phyloP scores from a whole-genome alignment of 2,329 filamentous ascomycete genomes.

The Aureobasidium sp. region DNA sequence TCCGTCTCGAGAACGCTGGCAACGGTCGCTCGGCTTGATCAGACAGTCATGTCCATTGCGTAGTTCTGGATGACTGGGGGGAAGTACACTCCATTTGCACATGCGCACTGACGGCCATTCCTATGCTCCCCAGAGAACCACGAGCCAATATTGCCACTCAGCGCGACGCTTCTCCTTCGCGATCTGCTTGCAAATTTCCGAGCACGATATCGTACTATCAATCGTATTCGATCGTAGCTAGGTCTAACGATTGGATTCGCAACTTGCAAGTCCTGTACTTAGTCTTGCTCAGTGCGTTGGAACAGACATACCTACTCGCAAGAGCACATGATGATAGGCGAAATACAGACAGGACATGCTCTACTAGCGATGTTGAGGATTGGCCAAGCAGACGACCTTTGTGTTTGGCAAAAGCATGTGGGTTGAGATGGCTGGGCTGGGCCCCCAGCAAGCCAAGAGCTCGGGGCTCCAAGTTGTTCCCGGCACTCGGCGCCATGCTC shows the following conservation, averaged over 20 bases:
- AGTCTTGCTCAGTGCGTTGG: not conserved
- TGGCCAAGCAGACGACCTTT: not conserved
- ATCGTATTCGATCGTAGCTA: not conserved
- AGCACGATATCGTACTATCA: not conserved
- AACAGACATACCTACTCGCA: no score
- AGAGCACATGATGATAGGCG: no score
- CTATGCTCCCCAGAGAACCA: no score
- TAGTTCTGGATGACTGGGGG: no score
- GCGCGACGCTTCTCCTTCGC: not conserved
- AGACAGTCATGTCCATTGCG: no score
- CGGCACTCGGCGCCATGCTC: constrained; percentile 1
- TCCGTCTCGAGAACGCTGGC: no score
- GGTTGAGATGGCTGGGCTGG: constrained; percentile 8
- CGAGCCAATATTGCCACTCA: not conserved
- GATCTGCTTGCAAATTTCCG: constrained; percentile 2
- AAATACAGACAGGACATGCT: not conserved
- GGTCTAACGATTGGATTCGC: no score
- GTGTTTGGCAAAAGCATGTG: not conserved
- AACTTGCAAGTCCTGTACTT: no score
- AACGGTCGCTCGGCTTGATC: no score
- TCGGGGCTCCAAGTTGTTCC: constrained; percentile 7
- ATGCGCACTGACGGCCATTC: no score
- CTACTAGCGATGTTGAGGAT: not conserved
- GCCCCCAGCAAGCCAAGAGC: constrained; percentile 9
- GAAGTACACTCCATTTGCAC: no score